phyloP scores from a whole-genome alignment of 2,329 filamentous ascomycete genomes.

The Septoria petroselini region DNA sequence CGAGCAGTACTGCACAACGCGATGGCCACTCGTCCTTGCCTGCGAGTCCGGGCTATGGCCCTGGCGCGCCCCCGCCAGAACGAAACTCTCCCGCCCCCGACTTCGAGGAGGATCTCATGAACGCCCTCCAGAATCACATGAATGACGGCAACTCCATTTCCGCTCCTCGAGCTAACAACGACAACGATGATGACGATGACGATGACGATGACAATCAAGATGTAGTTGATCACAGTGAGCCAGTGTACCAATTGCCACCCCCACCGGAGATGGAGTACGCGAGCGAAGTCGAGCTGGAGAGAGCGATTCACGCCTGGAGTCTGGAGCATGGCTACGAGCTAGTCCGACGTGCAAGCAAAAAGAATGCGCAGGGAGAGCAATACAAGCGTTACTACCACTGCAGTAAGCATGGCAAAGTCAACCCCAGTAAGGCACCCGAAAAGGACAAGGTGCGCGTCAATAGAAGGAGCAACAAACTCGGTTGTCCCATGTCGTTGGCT shows the following conservation, averaged over 20 bases:
- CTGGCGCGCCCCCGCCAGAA: conserved; percentile 31
- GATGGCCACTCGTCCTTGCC: conserved; percentile 17
- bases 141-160: conserved; percentile 3
- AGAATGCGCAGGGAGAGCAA: conserved; percentile 34
- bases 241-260: conserved; percentile 35
- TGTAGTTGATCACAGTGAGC: conserved; percentile 26
- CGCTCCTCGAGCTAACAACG: conserved; percentile 8
- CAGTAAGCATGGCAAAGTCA: conserved; percentile 35
- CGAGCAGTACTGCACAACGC: conserved; percentile 1
- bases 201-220: conserved; percentile 30
- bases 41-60: conserved; percentile 25
- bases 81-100: conserved; percentile 23
- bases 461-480: conserved; percentile 33
- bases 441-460: conserved; percentile 30
- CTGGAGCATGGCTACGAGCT: conserved; percentile 38
- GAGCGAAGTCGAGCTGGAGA: conserved; percentile 32
- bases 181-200: conserved; percentile 23
- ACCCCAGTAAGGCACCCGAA: conserved; percentile 28
- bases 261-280: conserved; percentile 35
- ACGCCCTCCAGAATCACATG: conserved; percentile 25
- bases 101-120: conserved; percentile 30
- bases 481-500: conserved; percentile 37
- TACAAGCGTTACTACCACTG: conserved; percentile 39
- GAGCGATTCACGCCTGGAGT: conserved; percentile 36
- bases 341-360: conserved; percentile 36